Base-by-base conservation (phyloP, 371 early-diverging fungal genomes). In the Mortierella sp. region DNA sequence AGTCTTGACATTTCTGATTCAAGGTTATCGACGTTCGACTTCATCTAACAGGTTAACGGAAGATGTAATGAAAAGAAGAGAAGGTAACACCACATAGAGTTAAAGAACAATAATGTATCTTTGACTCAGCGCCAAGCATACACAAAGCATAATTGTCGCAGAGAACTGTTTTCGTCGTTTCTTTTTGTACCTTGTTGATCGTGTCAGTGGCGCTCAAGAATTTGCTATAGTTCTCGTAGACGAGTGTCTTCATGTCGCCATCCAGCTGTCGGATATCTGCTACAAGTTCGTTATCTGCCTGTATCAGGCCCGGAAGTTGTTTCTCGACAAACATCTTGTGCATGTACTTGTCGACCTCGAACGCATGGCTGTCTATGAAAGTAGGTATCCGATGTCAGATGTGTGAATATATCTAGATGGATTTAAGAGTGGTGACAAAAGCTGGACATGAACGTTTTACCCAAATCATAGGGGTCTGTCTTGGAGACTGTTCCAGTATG, bases 211-310 rank as follows among this genome's bases (percentile, higher is more conserved):
- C 98, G 46, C 90, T 89, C 50, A 97, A 94, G 66, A 97, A 97
- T 82, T 95, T 95, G 86, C 85, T 92, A 64, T 97, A 97, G 83
- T 97, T 97, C 79, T 96, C 95, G 70, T 97, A 97, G 2, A 97
- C 98, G 21, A 97, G 83, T 0, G 97, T 95, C 72, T 97, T 96
- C 94, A 96, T 94, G 41, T 94, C 94, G n/a, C 95, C 94, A 64
- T 97, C 96, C 60, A 97, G 88, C 55, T 95, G 90, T 62, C 93
- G 84, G 49, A 94, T 90, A 52, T 93, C 94, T 85, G 86, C 81
- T 15, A 92, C 87, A 14, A 96, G 84, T 27, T 89, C 85, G 72
- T 93, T 95, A 61, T 93, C 91, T 21, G 81, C 81, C 47, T 83
- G 83, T 1, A 96, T 80, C 24, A 96, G 76, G n/a, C 86, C 92